phyloP scores from a whole-genome alignment of 1,284 basidiomycete species.

The Marasmius fiardii region DNA sequence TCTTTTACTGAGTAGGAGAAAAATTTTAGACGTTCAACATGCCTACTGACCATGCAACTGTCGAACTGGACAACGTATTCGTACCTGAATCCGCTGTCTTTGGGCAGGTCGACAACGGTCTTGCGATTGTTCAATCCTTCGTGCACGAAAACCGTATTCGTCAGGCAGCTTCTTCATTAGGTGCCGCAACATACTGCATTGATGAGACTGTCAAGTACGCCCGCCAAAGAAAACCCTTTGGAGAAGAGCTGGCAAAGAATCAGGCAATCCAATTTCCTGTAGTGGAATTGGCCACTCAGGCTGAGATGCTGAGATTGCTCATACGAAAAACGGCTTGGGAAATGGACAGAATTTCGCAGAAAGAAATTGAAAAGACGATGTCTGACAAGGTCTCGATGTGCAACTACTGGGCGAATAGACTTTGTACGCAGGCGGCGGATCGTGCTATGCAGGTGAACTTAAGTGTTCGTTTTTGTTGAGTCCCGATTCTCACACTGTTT shows the following conservation, averaged over 20 bases:
- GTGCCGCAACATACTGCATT: slow-evolving; percentile 9
- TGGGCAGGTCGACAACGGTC: slow-evolving; percentile 6
- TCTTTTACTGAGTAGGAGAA: background rate
- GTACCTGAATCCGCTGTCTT: slow-evolving; percentile 10
- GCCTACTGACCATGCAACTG: slow-evolving; percentile 11
- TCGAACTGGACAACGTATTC: slow-evolving; percentile 4
- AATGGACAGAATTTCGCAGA: slow-evolving; percentile 9
- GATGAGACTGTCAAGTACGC: slow-evolving; percentile 9
- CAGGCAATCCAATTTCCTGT: slow-evolving; percentile 11
- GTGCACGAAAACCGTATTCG: slow-evolving; percentile 13
- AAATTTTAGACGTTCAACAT: slow-evolving; percentile 10
- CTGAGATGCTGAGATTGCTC: slow-evolving; percentile 10
- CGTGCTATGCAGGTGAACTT: slow-evolving; percentile 9
- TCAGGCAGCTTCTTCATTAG: slow-evolving; percentile 11
- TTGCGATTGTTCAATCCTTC: slow-evolving; percentile 10
- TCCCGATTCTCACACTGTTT: background rate
- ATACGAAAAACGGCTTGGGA: slow-evolving; percentile 11
- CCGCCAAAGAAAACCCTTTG: slow-evolving; percentile 10
- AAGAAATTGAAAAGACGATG: slow-evolving; percentile 8
- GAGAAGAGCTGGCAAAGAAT: slow-evolving; percentile 9
- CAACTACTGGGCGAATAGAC: slow-evolving; percentile 12
- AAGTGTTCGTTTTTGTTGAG: background rate
- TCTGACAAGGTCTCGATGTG: slow-evolving; percentile 13
- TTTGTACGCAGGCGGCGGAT: slow-evolving; percentile 11
- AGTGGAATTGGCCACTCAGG: slow-evolving; percentile 10